Evolutionary conservation across 768 basidiomycete species (phyloP).

Genomic region (Suillus subalutaceus): DNA sequence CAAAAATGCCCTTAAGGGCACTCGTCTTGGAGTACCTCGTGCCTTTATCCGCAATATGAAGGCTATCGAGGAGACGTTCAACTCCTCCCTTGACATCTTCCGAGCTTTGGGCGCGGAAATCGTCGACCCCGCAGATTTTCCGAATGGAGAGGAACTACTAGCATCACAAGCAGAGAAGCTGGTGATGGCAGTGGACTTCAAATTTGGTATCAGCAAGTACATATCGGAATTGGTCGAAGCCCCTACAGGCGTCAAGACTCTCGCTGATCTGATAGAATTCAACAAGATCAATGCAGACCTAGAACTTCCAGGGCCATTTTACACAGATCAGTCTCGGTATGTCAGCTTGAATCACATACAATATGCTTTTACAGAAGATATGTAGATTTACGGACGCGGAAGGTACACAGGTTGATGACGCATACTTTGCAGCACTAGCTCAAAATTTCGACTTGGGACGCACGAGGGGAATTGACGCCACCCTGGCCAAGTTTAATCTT

Average conservation of each 20-base stretch:
- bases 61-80: conserved; percentile 38
- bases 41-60: conserved; percentile 26
- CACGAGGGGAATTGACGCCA: conserved; percentile 56
- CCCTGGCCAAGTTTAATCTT: conserved; percentile 45
- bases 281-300: conserved; percentile 49
- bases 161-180: conserved; percentile 29
- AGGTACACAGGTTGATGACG: conserved; percentile 28
- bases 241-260: conserved; percentile 56
- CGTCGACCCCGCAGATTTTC: conserved; percentile 63
- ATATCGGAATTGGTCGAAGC: conserved; percentile 30
- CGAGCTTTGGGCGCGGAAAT: conserved; percentile 42
- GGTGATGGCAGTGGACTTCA: neutral
- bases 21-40: conserved; percentile 58
- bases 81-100: conserved; percentile 40
- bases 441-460: conserved; percentile 50
- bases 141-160: conserved; percentile 38
- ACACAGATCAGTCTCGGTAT: conserved; percentile 34
- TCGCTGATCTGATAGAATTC: conserved; percentile 59
- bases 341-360: conserved; percentile 30
- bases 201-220: conserved; percentile 1
- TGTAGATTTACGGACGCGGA: conserved; percentile 27
- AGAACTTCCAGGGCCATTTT: conserved; percentile 39
- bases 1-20: conserved; percentile 48
- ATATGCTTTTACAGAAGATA: neutral
- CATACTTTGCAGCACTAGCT: conserved; percentile 47